A percentile compares a stretch with the other conserved stretches of the same genome.
phyloP scores from a whole-genome alignment of 2,329 filamentous ascomycete genomes.

The Diaporthe amygdali region DNA sequence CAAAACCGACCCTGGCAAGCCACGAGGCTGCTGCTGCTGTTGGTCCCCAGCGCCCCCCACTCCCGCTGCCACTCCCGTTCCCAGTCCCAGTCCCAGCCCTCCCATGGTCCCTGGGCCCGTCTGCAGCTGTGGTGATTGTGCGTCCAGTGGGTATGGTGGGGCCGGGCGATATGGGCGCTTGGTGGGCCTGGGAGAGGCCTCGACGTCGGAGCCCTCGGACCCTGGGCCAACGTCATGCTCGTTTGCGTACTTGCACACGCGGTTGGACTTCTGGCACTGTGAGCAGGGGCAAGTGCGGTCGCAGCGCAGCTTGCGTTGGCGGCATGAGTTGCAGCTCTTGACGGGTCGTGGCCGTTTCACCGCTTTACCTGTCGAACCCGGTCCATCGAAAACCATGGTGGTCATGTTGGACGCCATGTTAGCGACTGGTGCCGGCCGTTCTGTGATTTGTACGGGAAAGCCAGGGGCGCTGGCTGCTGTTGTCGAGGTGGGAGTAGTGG shows the following conservation, averaged over 20 bases:
- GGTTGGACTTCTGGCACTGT: slow-evolving; percentile 63
- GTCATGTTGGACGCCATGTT: slow-evolving; percentile 26
- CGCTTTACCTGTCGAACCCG: slow-evolving; percentile 34
- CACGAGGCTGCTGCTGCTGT: slow-evolving; percentile 31
- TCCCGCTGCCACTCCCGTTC: not conserved
- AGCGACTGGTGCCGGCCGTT: slow-evolving; percentile 20
- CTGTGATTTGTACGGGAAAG: slow-evolving; percentile 17
- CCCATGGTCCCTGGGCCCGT: slow-evolving; percentile 1
- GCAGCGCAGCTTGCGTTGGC: slow-evolving; percentile 62
- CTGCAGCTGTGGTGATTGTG: slow-evolving; percentile 7
- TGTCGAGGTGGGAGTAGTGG: slow-evolving; percentile 17
- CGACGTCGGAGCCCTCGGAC: slow-evolving; percentile 49
- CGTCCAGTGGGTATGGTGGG: slow-evolving; percentile 18
- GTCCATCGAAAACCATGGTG: slow-evolving; percentile 28
- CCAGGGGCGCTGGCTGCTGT: not conserved
- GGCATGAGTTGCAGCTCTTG: slow-evolving; percentile 62
- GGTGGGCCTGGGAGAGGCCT: slow-evolving; percentile 28
- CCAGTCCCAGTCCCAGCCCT: not conserved
- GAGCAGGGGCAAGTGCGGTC: slow-evolving; percentile 62
- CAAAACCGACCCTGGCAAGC: slow-evolving; percentile 20
- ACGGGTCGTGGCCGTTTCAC: slow-evolving; percentile 60
- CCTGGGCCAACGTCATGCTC: slow-evolving; percentile 50
- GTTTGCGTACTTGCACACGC: slow-evolving; percentile 57
- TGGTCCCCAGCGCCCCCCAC: not conserved
- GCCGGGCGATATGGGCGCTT: slow-evolving; percentile 40